Evolutionary conservation across 257 asterid genomes (phyloP).

Genomic region (Dorcoceras hygrometricum): DNA sequence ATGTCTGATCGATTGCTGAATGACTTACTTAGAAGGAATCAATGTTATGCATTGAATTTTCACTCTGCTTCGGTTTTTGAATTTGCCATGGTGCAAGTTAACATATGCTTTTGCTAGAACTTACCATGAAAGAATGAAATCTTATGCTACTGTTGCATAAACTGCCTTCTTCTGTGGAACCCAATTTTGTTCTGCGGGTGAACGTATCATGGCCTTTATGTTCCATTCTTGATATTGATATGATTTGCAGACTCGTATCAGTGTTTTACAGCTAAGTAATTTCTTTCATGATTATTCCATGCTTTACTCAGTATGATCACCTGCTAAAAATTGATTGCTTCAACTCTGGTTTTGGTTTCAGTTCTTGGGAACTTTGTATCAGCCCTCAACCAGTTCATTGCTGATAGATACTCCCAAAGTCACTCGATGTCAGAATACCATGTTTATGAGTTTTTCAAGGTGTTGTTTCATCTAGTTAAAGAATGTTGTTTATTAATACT

Average conservation of each 20-base stretch:
- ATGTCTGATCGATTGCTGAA: background rate
- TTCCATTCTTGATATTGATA: background rate
- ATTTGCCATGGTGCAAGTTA: background rate
- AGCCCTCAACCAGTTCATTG: conserved; percentile 80
- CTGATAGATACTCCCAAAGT: conserved; percentile 60
- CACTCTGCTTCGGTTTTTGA: conserved; percentile 5
- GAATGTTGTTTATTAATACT: background rate
- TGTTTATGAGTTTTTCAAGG: conserved; percentile 93
- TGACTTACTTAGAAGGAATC: background rate
- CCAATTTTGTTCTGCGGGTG: background rate
- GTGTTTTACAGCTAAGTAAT: background rate
- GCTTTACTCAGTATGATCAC: background rate
- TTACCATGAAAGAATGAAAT: conserved; percentile 13
- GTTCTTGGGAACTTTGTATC: conserved; percentile 96
- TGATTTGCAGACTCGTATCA: conserved; percentile 7
- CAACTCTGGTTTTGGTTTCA: conserved; percentile 40
- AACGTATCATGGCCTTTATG: conserved; percentile 6
- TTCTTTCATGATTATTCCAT: background rate
- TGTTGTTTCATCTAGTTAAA: conserved; percentile 24
- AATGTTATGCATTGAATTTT: background rate
- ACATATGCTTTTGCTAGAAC: background rate
- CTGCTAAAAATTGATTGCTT: conserved; percentile 13
- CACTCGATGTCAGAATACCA: conserved; percentile 83
- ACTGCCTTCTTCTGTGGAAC: background rate
- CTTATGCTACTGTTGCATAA: conserved; percentile 14